These are phyloP conservation scores for Parasitella parasitica DNA, from an alignment of 371 early-diverging fungal genomes.

Conservation along the genomic window DNA sequence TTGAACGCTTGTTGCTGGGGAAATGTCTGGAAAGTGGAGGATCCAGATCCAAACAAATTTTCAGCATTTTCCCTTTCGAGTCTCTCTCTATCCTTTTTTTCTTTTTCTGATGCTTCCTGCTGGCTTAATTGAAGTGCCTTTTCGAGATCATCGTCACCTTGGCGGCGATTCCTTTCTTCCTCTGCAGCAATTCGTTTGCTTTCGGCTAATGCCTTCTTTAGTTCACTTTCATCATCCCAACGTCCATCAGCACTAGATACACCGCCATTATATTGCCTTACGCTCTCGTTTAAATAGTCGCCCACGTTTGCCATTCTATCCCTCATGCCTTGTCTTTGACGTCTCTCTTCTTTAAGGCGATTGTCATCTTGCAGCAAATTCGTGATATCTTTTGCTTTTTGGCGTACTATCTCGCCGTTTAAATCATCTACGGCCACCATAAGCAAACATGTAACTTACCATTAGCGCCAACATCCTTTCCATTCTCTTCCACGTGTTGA, in stretches of 20 bases:
- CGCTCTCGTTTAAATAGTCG: constrained; percentile 73
- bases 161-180: constrained; percentile 31
- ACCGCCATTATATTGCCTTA: constrained; percentile 20
- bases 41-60: constrained; percentile 1
- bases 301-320: constrained; percentile 43
- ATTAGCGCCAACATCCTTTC: constrained; percentile 86
- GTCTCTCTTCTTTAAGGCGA: constrained; percentile 67
- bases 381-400: constrained; percentile 89
- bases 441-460: constrained; percentile 37
- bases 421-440: no score
- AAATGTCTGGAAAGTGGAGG: constrained; percentile 9
- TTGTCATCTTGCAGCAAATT: constrained; percentile 76
- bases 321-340: constrained; percentile 35
- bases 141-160: constrained; percentile 43
- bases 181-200: constrained; percentile 44
- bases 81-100: constrained; percentile 29
- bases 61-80: constrained; percentile 41
- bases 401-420: constrained; percentile 45
- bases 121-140: constrained; percentile 46
- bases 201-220: constrained; percentile 33
- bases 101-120: constrained; percentile 42
- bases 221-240: constrained; percentile 36
- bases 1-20: constrained; percentile 15
- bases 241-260: neutral
- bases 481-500: constrained; percentile 89